Base-by-base conservation (phyloP, 805 yeast genomes). In the Starmerella roubikii region DNA sequence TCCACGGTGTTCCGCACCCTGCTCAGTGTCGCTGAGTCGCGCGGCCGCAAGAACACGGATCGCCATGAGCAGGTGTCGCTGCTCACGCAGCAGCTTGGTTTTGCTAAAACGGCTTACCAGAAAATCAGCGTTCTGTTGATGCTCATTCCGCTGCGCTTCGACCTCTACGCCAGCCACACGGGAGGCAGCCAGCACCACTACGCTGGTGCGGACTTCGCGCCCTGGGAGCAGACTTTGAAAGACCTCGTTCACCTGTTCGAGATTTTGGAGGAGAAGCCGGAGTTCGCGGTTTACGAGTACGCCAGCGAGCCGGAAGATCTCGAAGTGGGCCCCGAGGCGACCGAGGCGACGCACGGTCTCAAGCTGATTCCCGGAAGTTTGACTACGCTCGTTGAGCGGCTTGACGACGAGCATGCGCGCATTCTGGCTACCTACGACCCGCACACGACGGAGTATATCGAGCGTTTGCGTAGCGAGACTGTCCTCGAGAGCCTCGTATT, bases 11-110 rank as follows among this genome's bases (percentile, higher is more conserved):
- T 86, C 66, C 66, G 75, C 41, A 73, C 80, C 26, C 68, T 91
- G 57, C 72, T 78, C 57, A 61, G 74, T 39, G 76, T 91, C 41
- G 65, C 80, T 44, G 97, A 91, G 61, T 69, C 85, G 35, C 78
- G 98, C 65, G 98, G 98, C 67, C 86, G 86, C 69, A 88, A 83
- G 68, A 85, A 83, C 59, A 79, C 84, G 46, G 94, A 88, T 59
- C 74, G 77, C 47, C 59, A 57, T 46, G 93, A 82, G 59, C 94
- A 88, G 61, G 73, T 85, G 48, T 63, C 65, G 40, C 66, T 69
- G 32, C 67, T 91, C 55, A 94, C 81, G 62, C 67, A 66, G 34
- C 65, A 82, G 46, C 50, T 70, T 35, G 51, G 54, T 17, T 53
- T 62, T 10, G 67, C 77, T 40, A 65, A 72, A 10, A 61, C 64